phyloP scores from a whole-genome alignment of 2,329 filamentous ascomycete species.

The Fusarium nodosum region DNA sequence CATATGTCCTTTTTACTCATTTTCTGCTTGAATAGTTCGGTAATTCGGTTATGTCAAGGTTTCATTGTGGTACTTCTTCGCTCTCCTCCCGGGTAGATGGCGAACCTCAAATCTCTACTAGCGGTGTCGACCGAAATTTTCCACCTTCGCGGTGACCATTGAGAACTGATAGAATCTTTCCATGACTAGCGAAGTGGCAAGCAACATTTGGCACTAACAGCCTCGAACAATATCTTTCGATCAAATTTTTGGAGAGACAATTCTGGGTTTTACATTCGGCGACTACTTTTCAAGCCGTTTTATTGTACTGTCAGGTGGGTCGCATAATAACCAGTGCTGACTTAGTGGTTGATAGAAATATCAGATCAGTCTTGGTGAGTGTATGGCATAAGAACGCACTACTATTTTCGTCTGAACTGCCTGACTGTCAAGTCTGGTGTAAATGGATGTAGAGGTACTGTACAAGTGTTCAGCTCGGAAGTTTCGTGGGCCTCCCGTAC shows the following conservation, averaged over 20 bases:
- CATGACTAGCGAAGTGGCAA: slow-evolving; percentile 19
- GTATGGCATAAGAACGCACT: no score
- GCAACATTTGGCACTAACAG: slow-evolving; percentile 8
- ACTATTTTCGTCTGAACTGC: no score
- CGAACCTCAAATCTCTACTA: slow-evolving; percentile 9
- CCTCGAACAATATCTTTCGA: slow-evolving; percentile 16
- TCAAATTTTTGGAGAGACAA: not conserved
- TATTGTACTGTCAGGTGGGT: not conserved
- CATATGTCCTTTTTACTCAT: slow-evolving; percentile 20
- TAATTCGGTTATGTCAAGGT: slow-evolving; percentile 3
- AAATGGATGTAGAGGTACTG: slow-evolving; percentile 20
- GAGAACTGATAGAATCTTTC: slow-evolving; percentile 2
- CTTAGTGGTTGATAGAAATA: no score
- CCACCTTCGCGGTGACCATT: slow-evolving; percentile 22
- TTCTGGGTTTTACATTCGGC: not conserved
- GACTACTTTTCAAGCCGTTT: slow-evolving; percentile 9
- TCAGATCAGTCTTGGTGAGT: no score
- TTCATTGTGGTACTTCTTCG: not conserved
- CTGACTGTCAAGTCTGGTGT: not conserved
- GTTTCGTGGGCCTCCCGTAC: slow-evolving; percentile 35
- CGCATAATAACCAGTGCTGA: no score
- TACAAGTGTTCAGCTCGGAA: slow-evolving; percentile 34
- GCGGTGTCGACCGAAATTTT: slow-evolving; percentile 20
- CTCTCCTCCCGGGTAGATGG: slow-evolving; percentile 25
- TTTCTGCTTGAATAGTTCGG: slow-evolving; percentile 19